These are phyloP conservation scores for Arthrobotrys iridis DNA, from an alignment of 2,329 filamentous ascomycete species.

Conservation along the genomic window DNA sequence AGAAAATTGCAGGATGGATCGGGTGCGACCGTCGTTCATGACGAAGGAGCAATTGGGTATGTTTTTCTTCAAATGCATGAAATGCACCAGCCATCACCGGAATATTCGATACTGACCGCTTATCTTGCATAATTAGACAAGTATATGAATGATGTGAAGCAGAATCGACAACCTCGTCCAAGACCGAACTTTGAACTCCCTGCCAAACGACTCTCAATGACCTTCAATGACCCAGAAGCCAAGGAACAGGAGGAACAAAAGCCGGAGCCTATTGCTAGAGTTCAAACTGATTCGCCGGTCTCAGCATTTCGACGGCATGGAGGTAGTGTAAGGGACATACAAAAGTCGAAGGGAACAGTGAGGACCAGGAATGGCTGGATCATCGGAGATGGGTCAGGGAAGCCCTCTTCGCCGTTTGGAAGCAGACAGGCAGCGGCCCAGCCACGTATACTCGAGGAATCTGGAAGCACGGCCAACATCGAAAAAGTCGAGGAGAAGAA, in stretches of 20 bases:
- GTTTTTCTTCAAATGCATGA: constrained; percentile 12
- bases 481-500: constrained; percentile 31
- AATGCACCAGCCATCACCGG: not conserved
- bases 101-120: not conserved
- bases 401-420: constrained; percentile 29
- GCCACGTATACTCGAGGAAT: constrained; percentile 20
- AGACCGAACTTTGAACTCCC: constrained; percentile 49
- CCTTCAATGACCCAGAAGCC: constrained; percentile 25
- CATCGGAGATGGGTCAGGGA: constrained; percentile 25
- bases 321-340: constrained; percentile 42
- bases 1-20: constrained; percentile 31
- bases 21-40: constrained; percentile 57
- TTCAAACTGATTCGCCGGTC: constrained; percentile 21
- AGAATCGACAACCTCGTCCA: constrained; percentile 39
- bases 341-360: constrained; percentile 34
- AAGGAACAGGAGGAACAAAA: constrained; percentile 11
- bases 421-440: constrained; percentile 12
- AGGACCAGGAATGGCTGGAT: constrained; percentile 48
- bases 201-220: constrained; percentile 32
- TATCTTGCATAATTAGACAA: constrained; percentile 17
- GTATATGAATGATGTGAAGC: constrained; percentile 49
- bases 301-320: constrained; percentile 42
- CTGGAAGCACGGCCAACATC: not conserved
- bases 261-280: constrained; percentile 21
- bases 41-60: constrained; percentile 59